These are phyloP conservation scores for Candida boleticola DNA, from an alignment of 805 yeast genomes.

Conservation along the genomic window DNA sequence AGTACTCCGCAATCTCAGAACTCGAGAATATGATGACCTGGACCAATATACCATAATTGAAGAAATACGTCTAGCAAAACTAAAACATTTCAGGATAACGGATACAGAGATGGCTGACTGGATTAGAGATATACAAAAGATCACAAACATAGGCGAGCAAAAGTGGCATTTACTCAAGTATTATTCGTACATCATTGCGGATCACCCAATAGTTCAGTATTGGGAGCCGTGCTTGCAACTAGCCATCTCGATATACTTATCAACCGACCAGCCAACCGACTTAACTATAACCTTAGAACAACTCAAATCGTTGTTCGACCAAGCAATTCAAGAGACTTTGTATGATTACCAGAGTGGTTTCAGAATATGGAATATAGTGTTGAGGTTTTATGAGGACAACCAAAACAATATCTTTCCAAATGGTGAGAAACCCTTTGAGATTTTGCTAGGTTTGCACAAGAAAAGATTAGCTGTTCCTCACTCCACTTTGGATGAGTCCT, in stretches of 20 bases:
- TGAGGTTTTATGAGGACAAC: slow-evolving; percentile 9
- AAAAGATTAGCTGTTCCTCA: slow-evolving; percentile 42
- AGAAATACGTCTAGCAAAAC: not conserved
- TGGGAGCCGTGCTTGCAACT: slow-evolving; percentile 22
- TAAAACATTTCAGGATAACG: not conserved
- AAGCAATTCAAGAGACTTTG: slow-evolving; percentile 20
- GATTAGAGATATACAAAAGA: slow-evolving; percentile 16
- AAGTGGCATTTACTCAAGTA: slow-evolving; percentile 10
- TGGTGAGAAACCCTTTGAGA: slow-evolving; percentile 15
- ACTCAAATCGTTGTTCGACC: slow-evolving; percentile 11
- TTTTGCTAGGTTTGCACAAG: slow-evolving; percentile 20
- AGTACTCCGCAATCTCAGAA: not conserved
- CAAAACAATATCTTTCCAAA: slow-evolving; percentile 3
- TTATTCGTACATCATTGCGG: slow-evolving; percentile 14
- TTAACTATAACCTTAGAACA: not conserved
- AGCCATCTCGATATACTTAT: slow-evolving; percentile 2
- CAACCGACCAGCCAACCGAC: slow-evolving; percentile 3
- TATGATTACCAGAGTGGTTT: slow-evolving; percentile 23
- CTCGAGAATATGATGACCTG: not conserved
- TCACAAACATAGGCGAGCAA: slow-evolving; percentile 10
- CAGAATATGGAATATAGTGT: slow-evolving; percentile 18
- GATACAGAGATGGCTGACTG: slow-evolving; percentile 9
- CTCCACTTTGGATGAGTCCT: slow-evolving; percentile 36
- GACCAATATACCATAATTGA: too few species aligned
- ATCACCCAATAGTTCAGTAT: slow-evolving; percentile 19